Percentiles rank a stretch among this genome's conserved stretches.
Conservation (phyloP, 2,329 filamentous ascomycete genomes). For the Myriosclerotinia scirpicola region DNA sequence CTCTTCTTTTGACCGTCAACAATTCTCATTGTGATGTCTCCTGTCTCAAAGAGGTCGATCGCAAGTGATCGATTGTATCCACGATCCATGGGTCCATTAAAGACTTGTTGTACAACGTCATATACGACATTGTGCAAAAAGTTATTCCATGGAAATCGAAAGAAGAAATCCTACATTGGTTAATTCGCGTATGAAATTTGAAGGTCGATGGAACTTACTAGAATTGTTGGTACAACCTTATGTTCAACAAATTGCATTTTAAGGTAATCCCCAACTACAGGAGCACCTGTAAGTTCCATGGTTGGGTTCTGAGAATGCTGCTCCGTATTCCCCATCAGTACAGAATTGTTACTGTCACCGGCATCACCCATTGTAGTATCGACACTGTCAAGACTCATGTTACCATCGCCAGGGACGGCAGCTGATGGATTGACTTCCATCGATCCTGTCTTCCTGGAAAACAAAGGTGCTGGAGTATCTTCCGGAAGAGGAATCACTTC, state of each 20-base stretch:
- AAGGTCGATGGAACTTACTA: slow-evolving; percentile 60
- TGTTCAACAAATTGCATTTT: slow-evolving; percentile 98
- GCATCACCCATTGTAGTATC: slow-evolving; percentile 41
- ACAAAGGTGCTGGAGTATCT: slow-evolving; percentile 68
- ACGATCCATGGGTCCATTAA: slow-evolving; percentile 96
- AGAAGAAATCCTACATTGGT: slow-evolving; percentile 80
- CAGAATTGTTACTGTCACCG: slow-evolving; percentile 37
- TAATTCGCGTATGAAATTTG: slow-evolving; percentile 24
- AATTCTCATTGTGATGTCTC: slow-evolving; percentile 86
- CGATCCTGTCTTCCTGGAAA: slow-evolving; percentile 47
- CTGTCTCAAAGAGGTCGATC: slow-evolving; percentile 88
- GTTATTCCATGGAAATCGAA: slow-evolving; percentile 98
- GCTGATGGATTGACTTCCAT: slow-evolving; percentile 19
- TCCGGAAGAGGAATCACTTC: slow-evolving; percentile 50
- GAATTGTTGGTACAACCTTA: slow-evolving; percentile 88
- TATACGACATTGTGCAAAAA: slow-evolving; percentile 99
- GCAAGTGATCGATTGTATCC: slow-evolving; percentile 89
- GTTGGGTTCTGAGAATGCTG: slow-evolving; percentile 29
- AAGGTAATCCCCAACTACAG: slow-evolving; percentile 89
- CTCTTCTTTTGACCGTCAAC: slow-evolving; percentile 86
- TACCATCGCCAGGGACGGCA: slow-evolving; percentile 32
- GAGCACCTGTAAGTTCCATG: slow-evolving; percentile 41
- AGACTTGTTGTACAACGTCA: slow-evolving; percentile 97
- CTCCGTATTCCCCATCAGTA: slow-evolving; percentile 37
- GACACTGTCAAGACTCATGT: slow-evolving; percentile 30